Evolutionary conservation across 345 rosid genomes (phyloP).

Genomic region (Noccaea bulbosa): DNA sequence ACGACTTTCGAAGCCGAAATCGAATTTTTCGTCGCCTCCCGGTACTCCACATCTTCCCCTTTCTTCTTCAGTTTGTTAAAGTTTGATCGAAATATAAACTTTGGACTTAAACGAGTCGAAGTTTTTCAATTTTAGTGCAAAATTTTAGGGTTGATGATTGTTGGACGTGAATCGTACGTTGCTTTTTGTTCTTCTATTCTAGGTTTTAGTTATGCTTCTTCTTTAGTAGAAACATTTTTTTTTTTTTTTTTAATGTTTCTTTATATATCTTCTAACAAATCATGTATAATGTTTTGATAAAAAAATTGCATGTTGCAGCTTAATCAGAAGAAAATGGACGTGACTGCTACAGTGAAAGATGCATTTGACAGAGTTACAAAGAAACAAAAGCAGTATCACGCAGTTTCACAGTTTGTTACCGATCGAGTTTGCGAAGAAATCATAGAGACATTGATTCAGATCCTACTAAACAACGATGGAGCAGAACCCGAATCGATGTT

Average conservation of each 20-base stretch:
- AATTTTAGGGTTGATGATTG: background rate
- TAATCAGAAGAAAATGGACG: constrained; percentile 14
- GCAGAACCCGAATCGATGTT: constrained; percentile 42
- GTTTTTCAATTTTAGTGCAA: background rate
- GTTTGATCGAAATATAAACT: background rate
- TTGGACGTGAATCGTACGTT: background rate
- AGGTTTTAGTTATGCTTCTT: background rate
- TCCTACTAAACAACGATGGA: constrained; percentile 42
- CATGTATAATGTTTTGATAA: background rate
- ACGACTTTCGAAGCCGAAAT: background rate
- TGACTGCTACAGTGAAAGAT: constrained; percentile 50
- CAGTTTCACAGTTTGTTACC: constrained; percentile 53
- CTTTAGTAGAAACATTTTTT: too few relatives aligned
- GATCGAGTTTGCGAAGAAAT: constrained; percentile 57
- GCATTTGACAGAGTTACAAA: constrained; percentile 65
- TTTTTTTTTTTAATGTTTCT: background rate
- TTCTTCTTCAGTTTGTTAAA: background rate
- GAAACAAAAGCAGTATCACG: constrained; percentile 65
- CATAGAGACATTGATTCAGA: constrained; percentile 52
- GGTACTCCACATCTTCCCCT: constrained; percentile 8
- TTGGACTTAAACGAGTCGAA: background rate
- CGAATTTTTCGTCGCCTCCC: background rate
- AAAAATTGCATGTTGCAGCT: constrained; percentile 9
- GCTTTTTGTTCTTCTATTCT: background rate
- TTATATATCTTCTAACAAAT: background rate